phyloP scores from a whole-genome alignment of 495 filamentous ascomycete species.

The Penicillium alfredii region DNA sequence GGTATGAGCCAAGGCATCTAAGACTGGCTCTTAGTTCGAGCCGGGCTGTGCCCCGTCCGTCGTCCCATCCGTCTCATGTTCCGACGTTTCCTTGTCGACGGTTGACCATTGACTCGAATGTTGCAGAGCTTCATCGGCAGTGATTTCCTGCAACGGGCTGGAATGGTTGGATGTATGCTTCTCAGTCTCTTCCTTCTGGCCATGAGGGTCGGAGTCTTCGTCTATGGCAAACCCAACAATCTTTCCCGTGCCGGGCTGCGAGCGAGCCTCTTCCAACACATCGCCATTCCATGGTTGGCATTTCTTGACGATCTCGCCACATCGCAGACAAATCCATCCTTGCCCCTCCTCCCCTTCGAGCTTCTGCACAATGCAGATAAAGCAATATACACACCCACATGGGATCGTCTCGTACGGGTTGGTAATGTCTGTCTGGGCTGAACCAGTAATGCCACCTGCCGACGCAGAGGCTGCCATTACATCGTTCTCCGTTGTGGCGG shows the following conservation, averaged over 20 bases:
- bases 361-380: slow-evolving; percentile 87
- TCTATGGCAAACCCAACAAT: slow-evolving; percentile 66
- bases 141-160: slow-evolving; percentile 25
- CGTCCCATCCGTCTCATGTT: slow-evolving; percentile 4
- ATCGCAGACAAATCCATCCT: slow-evolving; percentile 91
- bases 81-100: slow-evolving; percentile 23
- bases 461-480: slow-evolving; percentile 55
- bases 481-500: slow-evolving; percentile 59
- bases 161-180: too few relatives aligned
- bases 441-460: slow-evolving; percentile 71
- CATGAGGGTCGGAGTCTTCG: slow-evolving; percentile 17
- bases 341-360: slow-evolving; percentile 92
- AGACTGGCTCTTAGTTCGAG: not conserved
- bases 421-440: slow-evolving; percentile 88
- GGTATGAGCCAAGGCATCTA: too few relatives aligned
- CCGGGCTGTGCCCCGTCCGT: not conserved
- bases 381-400: slow-evolving; percentile 93
- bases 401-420: slow-evolving; percentile 92
- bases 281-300: slow-evolving; percentile 93
- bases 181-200: slow-evolving; percentile 5
- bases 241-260: slow-evolving; percentile 49
- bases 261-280: slow-evolving; percentile 55
- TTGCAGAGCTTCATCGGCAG: slow-evolving; percentile 30
- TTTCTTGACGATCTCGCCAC: slow-evolving; percentile 77
- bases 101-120: slow-evolving; percentile 37